Conservation (phyloP, 345 rosid genomes). For the Rubroshorea leprosula region DNA sequence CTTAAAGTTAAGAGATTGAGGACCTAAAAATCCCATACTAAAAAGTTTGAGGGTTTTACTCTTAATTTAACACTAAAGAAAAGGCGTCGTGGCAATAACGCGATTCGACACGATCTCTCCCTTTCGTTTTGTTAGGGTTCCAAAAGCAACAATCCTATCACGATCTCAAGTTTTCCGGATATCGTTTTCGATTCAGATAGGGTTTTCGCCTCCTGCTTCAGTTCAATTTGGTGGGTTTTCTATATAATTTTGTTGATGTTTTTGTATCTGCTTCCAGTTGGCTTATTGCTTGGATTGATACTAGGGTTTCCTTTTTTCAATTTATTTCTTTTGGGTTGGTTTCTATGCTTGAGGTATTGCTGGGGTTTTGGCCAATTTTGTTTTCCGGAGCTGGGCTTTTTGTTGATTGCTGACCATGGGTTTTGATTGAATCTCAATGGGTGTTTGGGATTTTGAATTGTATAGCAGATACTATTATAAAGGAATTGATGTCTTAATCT, state of each 20-base stretch:
- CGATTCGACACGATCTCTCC: neutral
- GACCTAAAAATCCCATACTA: neutral
- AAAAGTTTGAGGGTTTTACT: neutral
- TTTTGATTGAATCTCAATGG: neutral
- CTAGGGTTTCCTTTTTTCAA: neutral
- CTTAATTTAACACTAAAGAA: no score
- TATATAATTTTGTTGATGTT: neutral
- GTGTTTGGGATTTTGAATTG: neutral
- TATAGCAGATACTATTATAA: neutral
- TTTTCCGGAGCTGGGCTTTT: neutral
- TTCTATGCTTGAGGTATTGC: neutral
- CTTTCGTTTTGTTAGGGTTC: neutral
- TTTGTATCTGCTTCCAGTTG: neutral
- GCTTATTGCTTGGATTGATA: no score
- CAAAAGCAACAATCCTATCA: neutral
- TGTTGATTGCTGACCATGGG: neutral
- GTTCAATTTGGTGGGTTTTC: neutral
- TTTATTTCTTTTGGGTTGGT: neutral
- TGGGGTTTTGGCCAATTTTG: neutral
- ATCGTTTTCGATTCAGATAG: neutral
- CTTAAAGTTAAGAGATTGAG: neutral
- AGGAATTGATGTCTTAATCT: no score
- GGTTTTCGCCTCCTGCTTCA: neutral
- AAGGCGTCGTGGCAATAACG: neutral
- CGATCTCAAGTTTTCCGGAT: neutral